A percentile compares a stretch with the other conserved stretches of the same genome.
Evolutionary conservation across 2,329 filamentous ascomycete species (phyloP).

Genomic region (Fusarium brevicatenulatum): DNA sequence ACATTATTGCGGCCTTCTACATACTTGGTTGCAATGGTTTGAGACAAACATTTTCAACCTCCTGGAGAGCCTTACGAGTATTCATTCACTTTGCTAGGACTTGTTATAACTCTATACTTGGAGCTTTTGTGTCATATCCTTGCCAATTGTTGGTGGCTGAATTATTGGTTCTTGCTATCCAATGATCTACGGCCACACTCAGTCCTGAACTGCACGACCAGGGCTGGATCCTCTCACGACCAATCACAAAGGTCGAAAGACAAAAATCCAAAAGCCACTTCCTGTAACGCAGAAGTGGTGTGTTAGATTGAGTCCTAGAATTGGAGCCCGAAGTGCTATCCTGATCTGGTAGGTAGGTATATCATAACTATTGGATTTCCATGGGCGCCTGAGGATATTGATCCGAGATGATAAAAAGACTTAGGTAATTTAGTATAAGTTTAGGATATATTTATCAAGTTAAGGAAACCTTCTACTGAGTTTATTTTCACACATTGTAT

Average conservation of each 20-base stretch:
- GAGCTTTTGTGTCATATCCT: not conserved
- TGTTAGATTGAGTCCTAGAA: not conserved
- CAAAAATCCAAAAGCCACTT: not conserved
- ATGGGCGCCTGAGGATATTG: too few relatives aligned
- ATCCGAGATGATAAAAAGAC: too few relatives aligned
- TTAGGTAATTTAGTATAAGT: too few relatives aligned
- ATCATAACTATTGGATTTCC: too few relatives aligned
- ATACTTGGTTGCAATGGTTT: accelerated
- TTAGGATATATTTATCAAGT: too few relatives aligned
- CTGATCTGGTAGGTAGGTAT: too few relatives aligned
- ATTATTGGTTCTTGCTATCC: not conserved
- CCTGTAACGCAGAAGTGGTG: not conserved
- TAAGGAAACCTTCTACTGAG: too few relatives aligned
- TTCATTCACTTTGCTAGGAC: too few relatives aligned
- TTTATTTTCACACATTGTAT: too few relatives aligned
- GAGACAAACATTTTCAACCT: not conserved
- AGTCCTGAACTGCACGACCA: not conserved
- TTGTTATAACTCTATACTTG: too few relatives aligned
- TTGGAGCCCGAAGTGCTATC: too few relatives aligned
- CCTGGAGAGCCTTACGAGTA: not conserved
- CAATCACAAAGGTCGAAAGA: not conserved
- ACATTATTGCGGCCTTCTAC: accelerated
- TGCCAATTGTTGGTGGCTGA: not conserved
- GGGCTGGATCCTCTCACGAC: not conserved
- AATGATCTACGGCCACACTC: not conserved